Evolutionary conservation across 202 grass and related monocot species (phyloP).

Genomic region (Digitaria exilis): DNA sequence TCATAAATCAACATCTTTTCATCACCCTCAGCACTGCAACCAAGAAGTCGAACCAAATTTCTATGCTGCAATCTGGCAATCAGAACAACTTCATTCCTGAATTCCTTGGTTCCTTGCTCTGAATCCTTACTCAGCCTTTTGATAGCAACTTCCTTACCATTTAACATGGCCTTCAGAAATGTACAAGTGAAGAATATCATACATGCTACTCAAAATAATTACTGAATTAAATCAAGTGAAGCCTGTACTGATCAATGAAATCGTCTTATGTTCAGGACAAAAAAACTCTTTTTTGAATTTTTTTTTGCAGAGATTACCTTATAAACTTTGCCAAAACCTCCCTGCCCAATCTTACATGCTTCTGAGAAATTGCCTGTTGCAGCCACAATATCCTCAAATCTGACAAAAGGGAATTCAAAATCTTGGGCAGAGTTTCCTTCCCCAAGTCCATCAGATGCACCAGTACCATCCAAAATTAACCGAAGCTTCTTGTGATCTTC

Average conservation of each 20-base stretch:
- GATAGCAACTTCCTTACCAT: constrained; percentile 44
- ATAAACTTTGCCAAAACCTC: constrained; percentile 59
- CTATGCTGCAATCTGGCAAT: constrained; percentile 55
- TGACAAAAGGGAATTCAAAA: not conserved
- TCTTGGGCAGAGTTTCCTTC: not conserved
- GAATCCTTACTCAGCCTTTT: constrained; percentile 52
- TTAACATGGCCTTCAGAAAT: constrained; percentile 6
- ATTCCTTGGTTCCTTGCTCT: constrained; percentile 44
- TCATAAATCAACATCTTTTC: constrained; percentile 58
- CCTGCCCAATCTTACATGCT: constrained; percentile 36
- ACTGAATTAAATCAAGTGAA: too few species aligned
- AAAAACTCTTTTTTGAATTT: too few species aligned
- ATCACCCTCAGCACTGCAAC: constrained; percentile 29
- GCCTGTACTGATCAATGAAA: too few species aligned
- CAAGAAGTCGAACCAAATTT: constrained; percentile 44
- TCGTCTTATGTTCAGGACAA: too few species aligned
- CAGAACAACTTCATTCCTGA: constrained; percentile 50
- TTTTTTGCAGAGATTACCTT: constrained; percentile 33
- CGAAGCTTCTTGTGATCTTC: not conserved
- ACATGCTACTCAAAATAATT: too few species aligned
- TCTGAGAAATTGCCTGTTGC: constrained; percentile 28
- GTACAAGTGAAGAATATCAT: not conserved
- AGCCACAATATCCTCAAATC: constrained; percentile 19
- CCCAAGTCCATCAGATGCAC: not conserved
- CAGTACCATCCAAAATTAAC: not conserved